Conservation (phyloP, 208 protist species). For the Phytomonas francai region DNA sequence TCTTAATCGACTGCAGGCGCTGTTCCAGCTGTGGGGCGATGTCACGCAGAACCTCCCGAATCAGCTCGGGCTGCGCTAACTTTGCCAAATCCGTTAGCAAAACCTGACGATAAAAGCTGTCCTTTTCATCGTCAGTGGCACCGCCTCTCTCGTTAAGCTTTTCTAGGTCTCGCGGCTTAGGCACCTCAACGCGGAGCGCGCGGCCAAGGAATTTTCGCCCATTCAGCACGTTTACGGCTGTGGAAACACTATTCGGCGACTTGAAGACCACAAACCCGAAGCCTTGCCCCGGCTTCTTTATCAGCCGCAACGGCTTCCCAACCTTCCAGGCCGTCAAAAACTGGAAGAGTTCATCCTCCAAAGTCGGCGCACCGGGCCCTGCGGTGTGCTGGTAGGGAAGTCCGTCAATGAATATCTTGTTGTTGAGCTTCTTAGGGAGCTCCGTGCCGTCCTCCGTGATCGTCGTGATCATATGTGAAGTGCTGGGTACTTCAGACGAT, state of each 20-base stretch:
- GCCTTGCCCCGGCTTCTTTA: constrained; percentile 85
- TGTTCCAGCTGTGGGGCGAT: constrained; percentile 80
- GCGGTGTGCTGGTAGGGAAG: constrained; percentile 71
- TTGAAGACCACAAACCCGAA: constrained; percentile 87
- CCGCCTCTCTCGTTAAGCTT: constrained; percentile 22
- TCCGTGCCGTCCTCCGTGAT: constrained; percentile 67
- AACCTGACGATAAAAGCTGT: constrained; percentile 76
- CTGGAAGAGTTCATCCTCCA: constrained; percentile 81
- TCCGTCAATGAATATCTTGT: constrained; percentile 86
- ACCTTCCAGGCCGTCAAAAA: constrained; percentile 82
- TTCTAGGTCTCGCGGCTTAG: constrained; percentile 67
- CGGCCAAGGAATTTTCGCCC: constrained; percentile 86
- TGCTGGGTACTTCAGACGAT: neutral
- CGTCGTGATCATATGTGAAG: constrained; percentile 47
- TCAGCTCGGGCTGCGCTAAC: constrained; percentile 77
- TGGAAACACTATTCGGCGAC: constrained; percentile 78
- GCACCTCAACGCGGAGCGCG: constrained; percentile 76
- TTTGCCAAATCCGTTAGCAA: constrained; percentile 79
- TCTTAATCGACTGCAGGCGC: constrained; percentile 84
- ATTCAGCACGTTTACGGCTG: constrained; percentile 79
- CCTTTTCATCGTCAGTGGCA: constrained; percentile 51
- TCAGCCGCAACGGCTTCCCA: constrained; percentile 74
- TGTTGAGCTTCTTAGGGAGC: constrained; percentile 79
- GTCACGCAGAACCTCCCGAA: constrained; percentile 82
- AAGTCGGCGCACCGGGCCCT: constrained; percentile 35